Percentiles rank a stretch among this genome's conserved stretches.
Evolutionary conservation across 2,329 filamentous ascomycete genomes (phyloP).

Genomic region (Chaetomium sp.): DNA sequence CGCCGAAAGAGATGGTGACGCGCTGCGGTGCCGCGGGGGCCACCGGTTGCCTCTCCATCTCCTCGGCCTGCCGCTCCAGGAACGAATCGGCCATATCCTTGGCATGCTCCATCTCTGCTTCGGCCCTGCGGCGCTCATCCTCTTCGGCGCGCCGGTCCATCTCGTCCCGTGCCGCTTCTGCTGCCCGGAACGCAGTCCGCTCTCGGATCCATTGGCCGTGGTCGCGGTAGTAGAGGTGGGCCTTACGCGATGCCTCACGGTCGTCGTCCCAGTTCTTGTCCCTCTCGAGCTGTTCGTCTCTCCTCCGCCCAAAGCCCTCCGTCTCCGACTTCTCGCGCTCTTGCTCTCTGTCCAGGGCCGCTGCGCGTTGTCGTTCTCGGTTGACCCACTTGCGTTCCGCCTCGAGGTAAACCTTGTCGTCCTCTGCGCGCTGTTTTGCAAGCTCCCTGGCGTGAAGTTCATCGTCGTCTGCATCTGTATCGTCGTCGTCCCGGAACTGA

Average conservation of each 20-base stretch:
- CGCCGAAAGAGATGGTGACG: slow-evolving; percentile 91
- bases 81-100: slow-evolving; percentile 88
- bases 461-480: slow-evolving; percentile 83
- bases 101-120: slow-evolving; percentile 74
- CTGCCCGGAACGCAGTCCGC: slow-evolving; percentile 69
- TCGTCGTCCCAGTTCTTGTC: slow-evolving; percentile 86
- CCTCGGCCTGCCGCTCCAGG: slow-evolving; percentile 79
- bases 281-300: slow-evolving; percentile 67
- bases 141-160: slow-evolving; percentile 77
- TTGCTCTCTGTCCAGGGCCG: slow-evolving; percentile 82
- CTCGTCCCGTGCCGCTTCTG: slow-evolving; percentile 79
- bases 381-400: slow-evolving; percentile 90
- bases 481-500: slow-evolving; percentile 74
- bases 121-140: slow-evolving; percentile 69
- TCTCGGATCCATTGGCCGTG: slow-evolving; percentile 83
- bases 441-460: slow-evolving; percentile 76
- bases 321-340: slow-evolving; percentile 77
- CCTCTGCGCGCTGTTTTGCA: slow-evolving; percentile 71
- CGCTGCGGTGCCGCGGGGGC: slow-evolving; percentile 63
- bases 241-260: slow-evolving; percentile 70
- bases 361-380: slow-evolving; percentile 79
- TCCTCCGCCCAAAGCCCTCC: slow-evolving; percentile 64
- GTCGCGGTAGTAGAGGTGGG: slow-evolving; percentile 84
- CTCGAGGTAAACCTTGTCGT: slow-evolving; percentile 79
- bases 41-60: slow-evolving; percentile 59